Evolutionary conservation across 225 moss, liverwort and hornwort species (phyloP).

Genomic region (Rhytidiadelphus loreus): DNA sequence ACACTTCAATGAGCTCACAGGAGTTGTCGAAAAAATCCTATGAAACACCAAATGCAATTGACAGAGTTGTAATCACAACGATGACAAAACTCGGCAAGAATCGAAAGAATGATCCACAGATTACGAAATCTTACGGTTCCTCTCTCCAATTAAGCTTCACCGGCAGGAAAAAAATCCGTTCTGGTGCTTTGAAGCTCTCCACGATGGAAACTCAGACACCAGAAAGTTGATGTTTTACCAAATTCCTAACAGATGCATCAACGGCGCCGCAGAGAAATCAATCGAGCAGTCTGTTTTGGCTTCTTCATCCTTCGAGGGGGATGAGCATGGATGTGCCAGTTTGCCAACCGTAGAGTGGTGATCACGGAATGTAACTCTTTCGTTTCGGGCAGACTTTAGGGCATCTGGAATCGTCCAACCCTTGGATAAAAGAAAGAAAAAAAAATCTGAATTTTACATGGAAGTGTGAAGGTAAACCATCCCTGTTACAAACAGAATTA

Average conservation of each 20-base stretch:
- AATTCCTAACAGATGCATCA: not conserved
- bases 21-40: not conserved
- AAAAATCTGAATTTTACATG: not conserved
- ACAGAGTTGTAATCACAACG: not conserved
- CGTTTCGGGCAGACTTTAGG: too few species aligned
- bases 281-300: not conserved
- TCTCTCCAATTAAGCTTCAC: not conserved
- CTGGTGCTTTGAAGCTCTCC: too few species aligned
- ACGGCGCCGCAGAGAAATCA: not conserved
- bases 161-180: too few species aligned
- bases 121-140: not conserved
- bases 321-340: not conserved
- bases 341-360: too few species aligned
- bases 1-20: not conserved
- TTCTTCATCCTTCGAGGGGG: not conserved
- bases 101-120: not conserved
- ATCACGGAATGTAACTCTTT: too few species aligned
- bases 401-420: too few species aligned
- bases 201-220: not conserved
- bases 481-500: not conserved
- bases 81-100: not conserved
- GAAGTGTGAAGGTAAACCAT: not conserved
- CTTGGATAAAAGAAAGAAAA: too few species aligned
- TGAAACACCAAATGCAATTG: not conserved
- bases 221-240: too few species aligned